Conservation (phyloP, 1,284 basidiomycete species). For the Ustilago shanxiensis region DNA sequence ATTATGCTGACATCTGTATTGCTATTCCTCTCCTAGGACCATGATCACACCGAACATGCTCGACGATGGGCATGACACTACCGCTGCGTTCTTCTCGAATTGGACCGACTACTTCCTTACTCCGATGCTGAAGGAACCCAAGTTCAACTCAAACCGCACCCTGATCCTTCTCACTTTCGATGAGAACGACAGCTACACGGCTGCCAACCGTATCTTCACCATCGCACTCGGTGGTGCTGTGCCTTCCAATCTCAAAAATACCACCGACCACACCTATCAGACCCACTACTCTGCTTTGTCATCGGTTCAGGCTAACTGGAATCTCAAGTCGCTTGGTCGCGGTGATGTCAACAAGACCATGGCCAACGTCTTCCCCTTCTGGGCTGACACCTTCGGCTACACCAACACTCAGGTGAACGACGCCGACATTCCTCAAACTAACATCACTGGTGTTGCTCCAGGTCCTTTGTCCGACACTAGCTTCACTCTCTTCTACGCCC, state of each 20-base stretch:
- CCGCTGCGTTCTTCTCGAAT: constrained; percentile 72
- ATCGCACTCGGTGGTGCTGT: constrained; percentile 54
- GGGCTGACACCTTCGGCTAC: constrained; percentile 72
- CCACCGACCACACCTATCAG: constrained; percentile 58
- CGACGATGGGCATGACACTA: constrained; percentile 77
- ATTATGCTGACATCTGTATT: neutral
- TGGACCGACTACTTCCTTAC: constrained; percentile 76
- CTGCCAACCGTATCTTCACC: constrained; percentile 64
- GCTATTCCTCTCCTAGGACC: no score
- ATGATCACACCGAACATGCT: constrained; percentile 79
- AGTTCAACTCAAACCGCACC: constrained; percentile 74
- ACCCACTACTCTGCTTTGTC: constrained; percentile 78
- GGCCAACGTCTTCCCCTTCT: constrained; percentile 74
- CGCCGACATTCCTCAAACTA: constrained; percentile 62
- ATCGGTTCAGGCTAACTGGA: constrained; percentile 78
- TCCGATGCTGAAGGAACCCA: constrained; percentile 73
- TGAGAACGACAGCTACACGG: constrained; percentile 74
- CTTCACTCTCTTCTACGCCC: constrained; percentile 68
- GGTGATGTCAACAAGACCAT: constrained; percentile 67
- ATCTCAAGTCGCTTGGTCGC: constrained; percentile 54
- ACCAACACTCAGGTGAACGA: constrained; percentile 46
- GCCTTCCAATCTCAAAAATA: constrained; percentile 42
- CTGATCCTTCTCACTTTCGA: constrained; percentile 76
- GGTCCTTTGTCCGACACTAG: constrained; percentile 56
- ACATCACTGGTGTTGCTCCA: constrained; percentile 68